These are phyloP conservation scores for Jatropha curcas DNA, from an alignment of 345 rosid genomes.

Conservation along the genomic window DNA sequence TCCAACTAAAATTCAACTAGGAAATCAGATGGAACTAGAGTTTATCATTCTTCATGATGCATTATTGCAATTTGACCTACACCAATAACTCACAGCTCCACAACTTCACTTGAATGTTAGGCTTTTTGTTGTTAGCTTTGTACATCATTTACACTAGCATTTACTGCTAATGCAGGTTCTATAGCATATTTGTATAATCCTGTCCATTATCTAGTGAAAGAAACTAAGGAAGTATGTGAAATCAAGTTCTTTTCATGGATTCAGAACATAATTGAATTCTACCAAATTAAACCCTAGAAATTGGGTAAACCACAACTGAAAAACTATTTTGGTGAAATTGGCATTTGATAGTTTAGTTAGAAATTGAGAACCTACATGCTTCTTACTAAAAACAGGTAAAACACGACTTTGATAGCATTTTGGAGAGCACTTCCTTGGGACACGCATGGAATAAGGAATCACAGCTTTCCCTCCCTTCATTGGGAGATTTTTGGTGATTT, in stretches of 20 bases:
- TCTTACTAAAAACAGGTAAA: conserved; percentile 54
- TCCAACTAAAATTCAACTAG: background rate
- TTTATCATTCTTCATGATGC: background rate
- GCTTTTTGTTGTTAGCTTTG: background rate
- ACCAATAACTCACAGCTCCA: background rate
- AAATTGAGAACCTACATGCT: conserved; percentile 42
- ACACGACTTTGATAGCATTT: conserved; percentile 51
- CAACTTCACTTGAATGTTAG: background rate
- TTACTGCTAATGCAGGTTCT: background rate
- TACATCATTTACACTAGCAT: background rate
- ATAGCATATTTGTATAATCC: background rate
- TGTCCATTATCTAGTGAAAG: background rate
- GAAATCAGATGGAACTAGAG: background rate
- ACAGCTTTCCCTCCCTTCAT: conserved; percentile 45
- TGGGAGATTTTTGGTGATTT: conserved; percentile 71
- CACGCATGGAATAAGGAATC: conserved; percentile 61
- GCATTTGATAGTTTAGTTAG: background rate
- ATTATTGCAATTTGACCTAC: background rate
- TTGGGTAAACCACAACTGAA: background rate
- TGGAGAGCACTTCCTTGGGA: conserved; percentile 84
- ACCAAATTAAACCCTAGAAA: background rate
- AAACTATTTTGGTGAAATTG: background rate
- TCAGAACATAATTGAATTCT: background rate
- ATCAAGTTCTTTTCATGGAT: background rate
- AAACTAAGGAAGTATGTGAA: background rate